phyloP scores from a whole-genome alignment of 2,329 filamentous ascomycete species.

The Juglanconis juglandina region DNA sequence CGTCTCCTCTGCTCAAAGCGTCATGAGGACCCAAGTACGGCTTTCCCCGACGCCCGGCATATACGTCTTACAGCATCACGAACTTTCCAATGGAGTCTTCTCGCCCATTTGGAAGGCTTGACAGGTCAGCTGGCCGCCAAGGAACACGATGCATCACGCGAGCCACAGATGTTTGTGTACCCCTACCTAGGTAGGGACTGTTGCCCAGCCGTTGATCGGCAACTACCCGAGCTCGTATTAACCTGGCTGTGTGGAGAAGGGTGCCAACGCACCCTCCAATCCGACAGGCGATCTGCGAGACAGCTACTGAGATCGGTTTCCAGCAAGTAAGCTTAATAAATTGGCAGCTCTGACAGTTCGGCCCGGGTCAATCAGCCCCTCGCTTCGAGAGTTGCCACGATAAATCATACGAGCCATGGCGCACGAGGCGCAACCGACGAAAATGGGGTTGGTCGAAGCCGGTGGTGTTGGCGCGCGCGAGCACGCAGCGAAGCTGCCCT shows the following conservation, averaged over 20 bases:
- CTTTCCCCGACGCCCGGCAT: no score
- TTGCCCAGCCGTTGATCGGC: background rate
- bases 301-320: background rate
- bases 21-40: no score
- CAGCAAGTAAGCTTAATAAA: no score
- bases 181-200: background rate
- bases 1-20: no score
- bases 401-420: no score
- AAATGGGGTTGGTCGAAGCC: no score
- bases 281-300: background rate
- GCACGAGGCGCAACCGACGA: no score
- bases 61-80: background rate
- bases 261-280: background rate
- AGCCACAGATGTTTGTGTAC: background rate
- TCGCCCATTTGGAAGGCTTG: background rate
- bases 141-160: background rate
- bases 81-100: background rate
- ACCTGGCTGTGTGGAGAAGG: background rate
- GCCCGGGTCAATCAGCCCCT: no score
- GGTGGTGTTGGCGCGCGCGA: no score
- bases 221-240: conserved; percentile 2
- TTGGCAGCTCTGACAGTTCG: no score
- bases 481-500: no score
- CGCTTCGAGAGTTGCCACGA: no score
- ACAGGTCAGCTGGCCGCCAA: background rate